These are phyloP conservation scores for Annona cherimola DNA, from an alignment of 164 flowering plant species.

Conservation along the genomic window DNA sequence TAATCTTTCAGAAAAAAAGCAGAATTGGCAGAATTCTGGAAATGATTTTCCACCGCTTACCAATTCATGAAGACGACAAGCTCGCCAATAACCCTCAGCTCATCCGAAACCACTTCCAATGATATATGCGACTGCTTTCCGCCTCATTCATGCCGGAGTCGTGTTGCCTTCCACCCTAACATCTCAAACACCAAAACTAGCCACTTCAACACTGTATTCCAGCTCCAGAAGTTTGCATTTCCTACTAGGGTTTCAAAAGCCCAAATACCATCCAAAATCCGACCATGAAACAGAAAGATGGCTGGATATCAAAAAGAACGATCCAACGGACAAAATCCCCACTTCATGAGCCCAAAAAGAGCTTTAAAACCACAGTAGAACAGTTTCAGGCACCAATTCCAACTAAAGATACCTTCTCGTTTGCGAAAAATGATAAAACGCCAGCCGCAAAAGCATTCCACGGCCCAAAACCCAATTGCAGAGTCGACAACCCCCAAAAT, in stretches of 20 bases:
- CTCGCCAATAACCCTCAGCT: constrained; percentile 10
- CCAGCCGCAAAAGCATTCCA: not conserved
- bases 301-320: not conserved
- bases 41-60: not conserved
- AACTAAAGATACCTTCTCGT: not conserved
- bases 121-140: constrained; percentile 1
- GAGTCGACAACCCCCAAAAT: not conserved
- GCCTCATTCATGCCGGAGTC: constrained; percentile 7
- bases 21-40: not conserved
- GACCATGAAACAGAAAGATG: not conserved
- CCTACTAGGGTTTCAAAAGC: not conserved
- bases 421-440: not conserved
- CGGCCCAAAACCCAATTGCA: not conserved
- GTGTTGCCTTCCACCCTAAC: constrained; percentile 19
- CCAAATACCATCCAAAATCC: not conserved
- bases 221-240: not conserved
- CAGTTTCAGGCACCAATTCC: not conserved
- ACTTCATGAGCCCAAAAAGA: not conserved
- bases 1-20: not conserved
- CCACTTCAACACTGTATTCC: not conserved
- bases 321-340: not conserved
- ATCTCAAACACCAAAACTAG: constrained; percentile 6
- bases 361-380: not conserved
- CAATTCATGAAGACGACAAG: not conserved
- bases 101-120: constrained; percentile 21